Percentiles rank a stretch among this genome's conserved stretches.
Conservation (phyloP, 1,139 yeast species). For the Pneumocystis canis region DNA sequence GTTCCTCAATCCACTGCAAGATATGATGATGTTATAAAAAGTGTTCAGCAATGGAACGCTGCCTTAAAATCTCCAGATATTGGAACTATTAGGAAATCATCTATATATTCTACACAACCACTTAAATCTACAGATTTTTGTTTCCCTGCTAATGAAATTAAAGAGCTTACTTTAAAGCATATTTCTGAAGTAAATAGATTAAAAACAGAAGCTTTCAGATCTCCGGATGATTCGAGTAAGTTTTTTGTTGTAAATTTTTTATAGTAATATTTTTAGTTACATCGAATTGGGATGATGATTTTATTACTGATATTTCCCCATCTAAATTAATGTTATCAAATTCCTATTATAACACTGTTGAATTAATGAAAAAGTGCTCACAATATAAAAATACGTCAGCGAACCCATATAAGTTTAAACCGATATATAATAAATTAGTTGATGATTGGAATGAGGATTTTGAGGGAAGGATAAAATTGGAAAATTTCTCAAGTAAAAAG, state of each 20-base stretch:
- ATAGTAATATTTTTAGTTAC: background rate
- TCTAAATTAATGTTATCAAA: background rate
- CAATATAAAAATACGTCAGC: background rate
- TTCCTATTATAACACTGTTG: background rate
- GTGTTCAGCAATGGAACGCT: conserved; percentile 23
- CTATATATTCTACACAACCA: background rate
- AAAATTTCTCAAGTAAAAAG: background rate
- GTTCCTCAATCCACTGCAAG: conserved; percentile 12
- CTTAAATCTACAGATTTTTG: background rate
- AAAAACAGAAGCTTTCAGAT: background rate
- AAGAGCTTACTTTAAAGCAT: background rate
- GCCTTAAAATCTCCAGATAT: conserved; percentile 6
- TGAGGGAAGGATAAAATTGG: background rate
- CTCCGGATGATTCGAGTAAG: conserved; percentile 1
- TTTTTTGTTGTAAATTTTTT: background rate
- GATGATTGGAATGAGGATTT: background rate
- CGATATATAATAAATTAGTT: background rate
- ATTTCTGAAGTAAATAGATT: background rate
- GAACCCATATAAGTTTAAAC: background rate
- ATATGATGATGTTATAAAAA: conserved; percentile 23
- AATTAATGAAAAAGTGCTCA: background rate
- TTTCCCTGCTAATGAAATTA: background rate
- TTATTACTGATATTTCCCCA: conserved; percentile 6
- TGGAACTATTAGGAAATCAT: background rate
- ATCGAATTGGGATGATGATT: conserved; percentile 15